Evolutionary conservation across 305 asterid genomes (phyloP).

Genomic region (Solanum aculeatissimum): DNA sequence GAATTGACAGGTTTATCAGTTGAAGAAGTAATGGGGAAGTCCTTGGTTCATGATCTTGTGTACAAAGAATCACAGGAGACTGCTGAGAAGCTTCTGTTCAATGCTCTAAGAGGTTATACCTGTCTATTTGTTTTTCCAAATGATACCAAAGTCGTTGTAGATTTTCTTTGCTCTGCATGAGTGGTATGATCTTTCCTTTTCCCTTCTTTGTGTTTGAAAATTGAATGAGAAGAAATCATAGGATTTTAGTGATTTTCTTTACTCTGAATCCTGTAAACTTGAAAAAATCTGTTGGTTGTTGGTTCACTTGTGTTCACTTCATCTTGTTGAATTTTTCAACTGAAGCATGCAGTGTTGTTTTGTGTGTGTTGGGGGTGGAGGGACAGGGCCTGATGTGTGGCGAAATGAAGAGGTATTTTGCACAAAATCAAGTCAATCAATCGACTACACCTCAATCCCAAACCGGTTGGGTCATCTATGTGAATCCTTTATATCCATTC

Average conservation of each 20-base stretch:
- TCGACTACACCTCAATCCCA: not conserved
- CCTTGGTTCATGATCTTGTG: constrained; percentile 61
- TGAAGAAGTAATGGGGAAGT: constrained; percentile 80
- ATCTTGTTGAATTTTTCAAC: not conserved
- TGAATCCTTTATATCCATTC: not conserved
- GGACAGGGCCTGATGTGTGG: not conserved
- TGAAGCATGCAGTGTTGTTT: not conserved
- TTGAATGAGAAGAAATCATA: not conserved
- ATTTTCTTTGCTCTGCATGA: not conserved
- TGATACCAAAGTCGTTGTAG: not conserved
- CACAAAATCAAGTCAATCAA: not conserved
- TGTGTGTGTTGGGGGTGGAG: not conserved
- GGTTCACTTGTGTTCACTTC: not conserved
- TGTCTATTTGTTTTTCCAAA: not conserved
- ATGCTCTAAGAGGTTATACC: constrained; percentile 65
- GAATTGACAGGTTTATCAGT: constrained; percentile 68
- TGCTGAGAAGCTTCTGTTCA: constrained; percentile 46
- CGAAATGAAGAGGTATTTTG: not conserved
- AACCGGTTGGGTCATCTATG: not conserved
- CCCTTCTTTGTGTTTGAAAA: not conserved
- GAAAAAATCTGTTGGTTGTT: not conserved
- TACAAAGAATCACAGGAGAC: constrained; percentile 59
- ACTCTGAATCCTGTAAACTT: not conserved
- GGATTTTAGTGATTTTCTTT: not conserved
- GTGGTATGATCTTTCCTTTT: not conserved